Base-by-base conservation (phyloP, 192 early-diverging fungal genomes). In the Coemansia sp. region DNA sequence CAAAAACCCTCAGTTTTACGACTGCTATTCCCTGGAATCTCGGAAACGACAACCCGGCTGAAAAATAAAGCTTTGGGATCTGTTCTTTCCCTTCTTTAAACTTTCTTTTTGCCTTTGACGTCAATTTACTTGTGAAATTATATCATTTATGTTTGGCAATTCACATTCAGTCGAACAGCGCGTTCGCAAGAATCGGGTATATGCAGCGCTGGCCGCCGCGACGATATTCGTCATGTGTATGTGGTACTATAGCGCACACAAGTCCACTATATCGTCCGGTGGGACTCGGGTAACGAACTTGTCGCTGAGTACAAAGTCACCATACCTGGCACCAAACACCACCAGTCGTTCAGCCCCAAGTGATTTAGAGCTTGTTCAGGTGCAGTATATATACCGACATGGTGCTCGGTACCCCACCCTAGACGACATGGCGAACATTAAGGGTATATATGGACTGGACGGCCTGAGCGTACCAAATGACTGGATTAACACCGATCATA, bases 241-340 rank as follows among this genome's bases (percentile, higher is more conserved):
- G 29, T 33, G 35, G 29, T 24, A 68, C 59, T 59, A 45, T 45
- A 34, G 56, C 50, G 9, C 21, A 46, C 57, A 62, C 62, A 62
- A 34, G 3, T 27, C 59, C 8, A 4, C 10, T 37, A 10, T n/a
- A 10, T 39, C 59, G 19, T 19, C 34, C 0, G 33, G 19, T 36
- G 35, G 59, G 36, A 27, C 59, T 40, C 34, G 59, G 29, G 5
- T 40, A 33, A 67, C 54, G 34, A n/a, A 24, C 48, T 41, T 80
- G 37, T 10, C 62, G 39, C 78, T 81, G n/a, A 73, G 79, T 64
- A 67, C 79, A 62, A 81, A 81, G 39, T 21, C 68, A 11, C 71
- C 79, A 3, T 81, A 81, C 40, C 53, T 62, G 2, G 24, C 35
- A 35, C 34, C 61, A 39, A 37, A 31, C 14, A 10, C 17, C 11